Conservation (phyloP, 768 basidiomycete species). For the Cantharellus cinnabarinus region DNA sequence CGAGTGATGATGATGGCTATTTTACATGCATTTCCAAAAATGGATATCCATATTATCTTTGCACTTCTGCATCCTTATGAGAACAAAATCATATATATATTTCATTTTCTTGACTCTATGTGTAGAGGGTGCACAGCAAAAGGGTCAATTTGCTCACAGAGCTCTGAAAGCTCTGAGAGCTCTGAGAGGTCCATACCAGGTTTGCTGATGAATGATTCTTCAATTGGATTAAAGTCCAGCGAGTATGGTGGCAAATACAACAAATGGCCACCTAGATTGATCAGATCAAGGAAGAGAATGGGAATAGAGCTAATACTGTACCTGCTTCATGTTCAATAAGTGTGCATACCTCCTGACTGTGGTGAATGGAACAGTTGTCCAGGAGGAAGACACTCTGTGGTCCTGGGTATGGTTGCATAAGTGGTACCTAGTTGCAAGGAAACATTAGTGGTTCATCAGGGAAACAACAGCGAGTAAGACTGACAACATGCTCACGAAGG, state of each 20-base stretch:
- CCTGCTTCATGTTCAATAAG: constrained; percentile 12
- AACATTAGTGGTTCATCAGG: not conserved
- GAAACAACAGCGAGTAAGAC: constrained; percentile 4
- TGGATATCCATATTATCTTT: too few species aligned
- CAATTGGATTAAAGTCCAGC: constrained; percentile 20
- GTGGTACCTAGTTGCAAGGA: constrained; percentile 12
- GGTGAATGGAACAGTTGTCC: constrained; percentile 18
- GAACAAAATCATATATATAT: too few species aligned
- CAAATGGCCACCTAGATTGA: constrained; percentile 11
- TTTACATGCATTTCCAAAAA: too few species aligned
- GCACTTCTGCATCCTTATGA: too few species aligned
- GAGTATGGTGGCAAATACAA: constrained; percentile 19
- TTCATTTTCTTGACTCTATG: too few species aligned
- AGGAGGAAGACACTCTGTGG: constrained; percentile 14
- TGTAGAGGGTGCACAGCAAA: too few species aligned
- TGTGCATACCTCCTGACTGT: constrained; percentile 12
- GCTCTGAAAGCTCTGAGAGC: too few species aligned
- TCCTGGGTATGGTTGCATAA: constrained; percentile 16
- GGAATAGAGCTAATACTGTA: not conserved
- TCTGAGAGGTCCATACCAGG: too few species aligned
- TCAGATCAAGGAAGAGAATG: not conserved
- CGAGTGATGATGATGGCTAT: too few species aligned
- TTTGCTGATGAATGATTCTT: constrained; percentile 14
- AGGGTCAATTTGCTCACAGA: too few species aligned
- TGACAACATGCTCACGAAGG: constrained; percentile 19